These are phyloP conservation scores for Yarrowia divulgata DNA, from an alignment of 805 yeast genomes.

Conservation along the genomic window DNA sequence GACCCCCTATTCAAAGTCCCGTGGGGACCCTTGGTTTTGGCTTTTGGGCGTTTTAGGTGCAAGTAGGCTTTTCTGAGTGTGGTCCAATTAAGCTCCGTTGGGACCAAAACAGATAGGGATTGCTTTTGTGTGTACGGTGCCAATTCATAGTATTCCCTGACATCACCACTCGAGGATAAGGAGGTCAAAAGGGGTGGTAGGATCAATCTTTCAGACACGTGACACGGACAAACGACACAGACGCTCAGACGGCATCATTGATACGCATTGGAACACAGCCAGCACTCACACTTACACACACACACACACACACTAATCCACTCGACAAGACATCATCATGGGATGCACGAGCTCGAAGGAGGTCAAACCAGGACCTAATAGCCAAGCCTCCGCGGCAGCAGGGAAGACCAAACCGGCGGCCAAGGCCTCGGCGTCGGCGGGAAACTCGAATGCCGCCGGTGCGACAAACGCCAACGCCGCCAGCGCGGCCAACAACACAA, in stretches of 20 bases:
- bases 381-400: slow-evolving; percentile 5
- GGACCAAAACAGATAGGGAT: slow-evolving; percentile 33
- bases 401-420: slow-evolving; percentile 5
- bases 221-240: background rate
- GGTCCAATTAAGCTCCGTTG: slow-evolving; percentile 29
- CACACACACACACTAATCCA: background rate
- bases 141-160: background rate
- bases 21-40: slow-evolving; percentile 1
- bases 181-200: slow-evolving; percentile 32
- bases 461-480: background rate
- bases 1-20: slow-evolving; percentile 8
- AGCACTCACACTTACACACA: no score
- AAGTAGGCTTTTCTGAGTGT: slow-evolving; percentile 1
- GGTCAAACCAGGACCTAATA: slow-evolving; percentile 19
- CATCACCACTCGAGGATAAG: slow-evolving; percentile 26
- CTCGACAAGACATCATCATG: slow-evolving; percentile 9
- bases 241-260: background rate
- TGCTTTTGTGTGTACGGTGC: slow-evolving; percentile 21
- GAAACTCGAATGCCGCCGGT: background rate
- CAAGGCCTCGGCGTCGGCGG: slow-evolving; percentile 2
- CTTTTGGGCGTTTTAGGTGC: background rate
- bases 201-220: slow-evolving; percentile 14
- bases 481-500: slow-evolving; percentile 6
- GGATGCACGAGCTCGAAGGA: slow-evolving; percentile 36
- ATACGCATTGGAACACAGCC: no score